Base-by-base conservation (phyloP, 2,329 filamentous ascomycete genomes). In the Colletotrichum incanum region DNA sequence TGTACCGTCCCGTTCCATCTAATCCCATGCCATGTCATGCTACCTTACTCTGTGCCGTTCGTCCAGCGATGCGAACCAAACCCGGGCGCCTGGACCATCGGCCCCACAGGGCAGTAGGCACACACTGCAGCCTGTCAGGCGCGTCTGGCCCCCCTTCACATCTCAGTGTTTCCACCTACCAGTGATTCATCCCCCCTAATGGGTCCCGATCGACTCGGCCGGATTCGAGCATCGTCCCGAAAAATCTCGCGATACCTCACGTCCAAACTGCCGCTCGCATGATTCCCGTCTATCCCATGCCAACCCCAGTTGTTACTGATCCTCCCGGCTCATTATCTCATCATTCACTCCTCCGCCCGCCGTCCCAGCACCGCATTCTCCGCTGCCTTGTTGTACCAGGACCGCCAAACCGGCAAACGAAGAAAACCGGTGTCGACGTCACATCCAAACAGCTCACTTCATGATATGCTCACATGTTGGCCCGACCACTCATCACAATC, bases 381-480 rank as follows among this genome's bases (percentile, higher is more conserved):
- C 26, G 43, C 23, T 12, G 41, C 23, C 28, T 47, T 60, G 14
- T 37, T 37, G 52, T 59, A 23, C 45, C 58, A 20, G 37, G 54
- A 26, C 31, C 41, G 20, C 20, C 1, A 65, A 47, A 20, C 41
- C 28, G 26, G 8, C n/a, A 39, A 60, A 31, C 28, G 34, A 41
- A 66, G 28, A 59, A 54, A 60, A 58, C 54, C 49, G 52, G 50
- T 20, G 60, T 55, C 61, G 47, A 62, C 60, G 31, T 65, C 62
- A 45, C 47, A n/a, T 31, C 65, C 55, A 26, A 74, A 55, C 65
- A 74, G 67, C 67, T 67, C 67, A 72, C 61, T 66, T 66, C 63
- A 72, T 61, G 72, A 73, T 63, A 67, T 73, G 56, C 70, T 62
- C 65, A 59, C 70, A 73, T 72, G 72, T 74, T 74, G 64, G 54